These are phyloP conservation scores for Fonsecaea monophora DNA, from an alignment of 2,329 filamentous ascomycete species.

Conservation along the genomic window DNA sequence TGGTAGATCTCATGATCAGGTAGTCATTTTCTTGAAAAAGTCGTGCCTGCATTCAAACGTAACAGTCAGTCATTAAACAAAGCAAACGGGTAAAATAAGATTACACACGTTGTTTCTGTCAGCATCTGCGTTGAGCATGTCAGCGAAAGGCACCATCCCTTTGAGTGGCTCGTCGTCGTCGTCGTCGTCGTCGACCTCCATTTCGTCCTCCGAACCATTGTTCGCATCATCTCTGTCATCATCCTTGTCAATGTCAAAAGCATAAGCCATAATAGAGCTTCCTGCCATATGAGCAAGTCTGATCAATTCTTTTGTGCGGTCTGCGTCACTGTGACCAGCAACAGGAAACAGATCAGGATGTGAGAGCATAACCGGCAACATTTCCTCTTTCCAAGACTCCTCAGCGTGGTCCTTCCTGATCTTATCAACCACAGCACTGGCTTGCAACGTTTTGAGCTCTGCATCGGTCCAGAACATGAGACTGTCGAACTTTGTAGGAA, in stretches of 20 bases:
- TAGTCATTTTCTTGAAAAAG: slow-evolving; percentile 65
- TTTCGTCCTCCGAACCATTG: slow-evolving; percentile 27
- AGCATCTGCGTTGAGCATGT: slow-evolving; percentile 87
- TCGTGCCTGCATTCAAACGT: slow-evolving; percentile 49
- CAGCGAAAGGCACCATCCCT: slow-evolving; percentile 79
- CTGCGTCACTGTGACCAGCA: slow-evolving; percentile 41
- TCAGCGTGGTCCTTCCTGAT: slow-evolving; percentile 78
- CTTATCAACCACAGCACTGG: slow-evolving; percentile 75
- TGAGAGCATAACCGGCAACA: slow-evolving; percentile 60
- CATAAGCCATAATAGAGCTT: slow-evolving; percentile 89
- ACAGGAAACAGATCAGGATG: slow-evolving; percentile 53
- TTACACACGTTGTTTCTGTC: slow-evolving; percentile 71
- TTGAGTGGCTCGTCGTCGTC: slow-evolving; percentile 61
- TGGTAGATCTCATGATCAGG: slow-evolving; percentile 75
- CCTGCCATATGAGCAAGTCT: slow-evolving; percentile 78
- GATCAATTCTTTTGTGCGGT: slow-evolving; percentile 52
- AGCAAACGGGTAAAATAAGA: slow-evolving; percentile 42
- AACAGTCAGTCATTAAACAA: slow-evolving; percentile 6
- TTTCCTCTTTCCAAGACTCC: slow-evolving; percentile 66
- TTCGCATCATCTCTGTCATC: slow-evolving; percentile 36
- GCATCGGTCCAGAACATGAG: slow-evolving; percentile 84
- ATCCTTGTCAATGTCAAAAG: slow-evolving; percentile 72
- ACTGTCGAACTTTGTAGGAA: slow-evolving; percentile 76
- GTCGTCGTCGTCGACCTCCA: slow-evolving; percentile 42
- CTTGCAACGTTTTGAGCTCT: slow-evolving; percentile 76